Evolutionary conservation across 1,284 basidiomycete genomes (phyloP).

Genomic region (Cryptococcus sp.): DNA sequence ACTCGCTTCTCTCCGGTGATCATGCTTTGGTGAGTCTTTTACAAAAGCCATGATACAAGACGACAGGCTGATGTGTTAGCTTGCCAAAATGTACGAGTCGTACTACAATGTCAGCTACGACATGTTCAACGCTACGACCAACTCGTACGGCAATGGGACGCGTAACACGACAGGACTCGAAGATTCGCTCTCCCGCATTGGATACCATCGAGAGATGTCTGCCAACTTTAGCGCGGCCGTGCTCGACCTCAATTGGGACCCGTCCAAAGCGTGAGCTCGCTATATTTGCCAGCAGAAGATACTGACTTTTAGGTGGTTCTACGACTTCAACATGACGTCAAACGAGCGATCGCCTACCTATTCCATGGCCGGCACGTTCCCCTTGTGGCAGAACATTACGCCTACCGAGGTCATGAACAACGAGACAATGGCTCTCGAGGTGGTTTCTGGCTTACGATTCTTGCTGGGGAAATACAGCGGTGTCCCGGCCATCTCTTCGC

Average conservation of each 20-base stretch:
- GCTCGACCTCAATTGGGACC: constrained; percentile 81
- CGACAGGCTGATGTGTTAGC: constrained; percentile 18
- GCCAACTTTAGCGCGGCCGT: constrained; percentile 60
- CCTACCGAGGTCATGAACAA: constrained; percentile 62
- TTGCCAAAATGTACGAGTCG: constrained; percentile 61
- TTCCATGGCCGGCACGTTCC: constrained; percentile 71
- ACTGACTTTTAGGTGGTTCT: constrained; percentile 56
- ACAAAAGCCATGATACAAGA: not conserved
- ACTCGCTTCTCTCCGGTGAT: constrained; percentile 63
- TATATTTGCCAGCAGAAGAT: not conserved
- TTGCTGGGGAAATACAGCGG: constrained; percentile 80
- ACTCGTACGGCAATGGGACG: not conserved
- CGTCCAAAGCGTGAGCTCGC: constrained; percentile 74
- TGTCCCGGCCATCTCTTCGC: constrained; percentile 59
- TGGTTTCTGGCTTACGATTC: constrained; percentile 68
- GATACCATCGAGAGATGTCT: constrained; percentile 58
- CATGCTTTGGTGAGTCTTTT: constrained; percentile 54
- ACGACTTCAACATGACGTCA: constrained; percentile 60
- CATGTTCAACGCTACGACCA: constrained; percentile 5
- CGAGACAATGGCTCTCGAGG: constrained; percentile 57
- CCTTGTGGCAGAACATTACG: constrained; percentile 78
- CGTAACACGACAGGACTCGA: constrained; percentile 8
- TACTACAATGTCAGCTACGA: constrained; percentile 40
- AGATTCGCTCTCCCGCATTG: constrained; percentile 31
- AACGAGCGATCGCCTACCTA: constrained; percentile 61